Evolutionary conservation across 129 eudicot genomes (phyloP).

Genomic region (Saussurea involucrata): DNA sequence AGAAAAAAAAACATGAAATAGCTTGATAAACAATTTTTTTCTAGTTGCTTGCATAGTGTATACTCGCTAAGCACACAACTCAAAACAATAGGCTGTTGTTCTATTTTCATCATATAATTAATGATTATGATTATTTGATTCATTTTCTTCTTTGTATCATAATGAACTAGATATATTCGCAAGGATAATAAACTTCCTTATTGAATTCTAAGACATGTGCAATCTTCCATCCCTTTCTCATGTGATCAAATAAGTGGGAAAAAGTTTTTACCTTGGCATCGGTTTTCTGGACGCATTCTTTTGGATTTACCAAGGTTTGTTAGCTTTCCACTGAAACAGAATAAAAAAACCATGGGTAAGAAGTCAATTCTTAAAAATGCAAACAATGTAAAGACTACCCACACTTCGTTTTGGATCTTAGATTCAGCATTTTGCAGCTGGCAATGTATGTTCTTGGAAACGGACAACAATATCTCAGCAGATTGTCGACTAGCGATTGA

Average conservation of each 20-base stretch:
- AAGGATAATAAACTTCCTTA: background rate
- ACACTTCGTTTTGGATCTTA: constrained; percentile 79
- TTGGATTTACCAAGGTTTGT: constrained; percentile 50
- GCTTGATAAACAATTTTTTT: background rate
- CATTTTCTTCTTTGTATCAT: too few species aligned
- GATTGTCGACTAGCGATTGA: constrained; percentile 54
- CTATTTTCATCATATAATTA: too few species aligned
- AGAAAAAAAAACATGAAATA: constrained; percentile 1
- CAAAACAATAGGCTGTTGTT: too few species aligned
- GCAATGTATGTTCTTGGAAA: constrained; percentile 51
- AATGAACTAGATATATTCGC: background rate
- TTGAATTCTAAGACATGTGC: background rate
- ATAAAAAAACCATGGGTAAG: constrained; percentile 21
- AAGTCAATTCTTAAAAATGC: background rate
- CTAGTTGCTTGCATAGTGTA: too few species aligned
- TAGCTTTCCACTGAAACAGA: constrained; percentile 80
- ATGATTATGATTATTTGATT: too few species aligned
- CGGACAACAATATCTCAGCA: constrained; percentile 68
- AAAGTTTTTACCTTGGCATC: constrained; percentile 67
- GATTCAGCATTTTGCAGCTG: constrained; percentile 73
- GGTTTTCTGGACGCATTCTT: constrained; percentile 61
- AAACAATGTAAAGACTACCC: constrained; percentile 26
- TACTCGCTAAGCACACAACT: too few species aligned
- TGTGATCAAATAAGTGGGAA: background rate
- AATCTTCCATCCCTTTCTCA: background rate